Evolutionary conservation across 2,329 filamentous ascomycete genomes (phyloP).

Genomic region (Diplodia corticola): DNA sequence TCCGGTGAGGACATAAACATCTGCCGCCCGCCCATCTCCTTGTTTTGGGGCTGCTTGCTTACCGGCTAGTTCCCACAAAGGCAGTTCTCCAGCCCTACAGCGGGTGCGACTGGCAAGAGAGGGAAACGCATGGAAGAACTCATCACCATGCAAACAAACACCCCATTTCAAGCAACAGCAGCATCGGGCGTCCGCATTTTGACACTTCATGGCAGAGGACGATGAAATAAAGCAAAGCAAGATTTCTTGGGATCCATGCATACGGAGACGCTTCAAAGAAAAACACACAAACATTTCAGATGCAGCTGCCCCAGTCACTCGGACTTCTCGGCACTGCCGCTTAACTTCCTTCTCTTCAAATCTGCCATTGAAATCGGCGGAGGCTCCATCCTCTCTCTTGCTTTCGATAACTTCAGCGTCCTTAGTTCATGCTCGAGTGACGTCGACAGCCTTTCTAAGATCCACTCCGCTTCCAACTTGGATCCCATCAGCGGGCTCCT

Average conservation of each 20-base stretch:
- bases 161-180: neutral
- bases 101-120: too few species aligned
- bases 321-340: neutral
- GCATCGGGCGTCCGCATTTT: neutral
- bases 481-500: slow-evolving; percentile 69
- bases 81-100: too few species aligned
- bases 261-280: neutral
- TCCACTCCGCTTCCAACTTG: slow-evolving; percentile 71
- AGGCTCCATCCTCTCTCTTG: slow-evolving; percentile 26
- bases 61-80: neutral
- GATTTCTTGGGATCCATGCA: neutral
- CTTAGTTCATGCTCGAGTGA: slow-evolving; percentile 51
- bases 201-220: neutral
- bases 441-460: slow-evolving; percentile 63
- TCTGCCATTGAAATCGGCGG: slow-evolving; percentile 40
- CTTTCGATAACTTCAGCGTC: slow-evolving; percentile 31
- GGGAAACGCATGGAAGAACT: neutral
- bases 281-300: neutral
- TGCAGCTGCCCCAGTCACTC: neutral
- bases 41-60: neutral
- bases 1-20: too few species aligned
- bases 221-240: too few species aligned
- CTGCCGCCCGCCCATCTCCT: neutral
- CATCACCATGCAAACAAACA: neutral
- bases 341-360: slow-evolving; percentile 17